Percentiles rank a stretch among this genome's conserved stretches.
Evolutionary conservation across 2,329 filamentous ascomycete genomes (phyloP).

Genomic region (Pyricularia pennisetigena): DNA sequence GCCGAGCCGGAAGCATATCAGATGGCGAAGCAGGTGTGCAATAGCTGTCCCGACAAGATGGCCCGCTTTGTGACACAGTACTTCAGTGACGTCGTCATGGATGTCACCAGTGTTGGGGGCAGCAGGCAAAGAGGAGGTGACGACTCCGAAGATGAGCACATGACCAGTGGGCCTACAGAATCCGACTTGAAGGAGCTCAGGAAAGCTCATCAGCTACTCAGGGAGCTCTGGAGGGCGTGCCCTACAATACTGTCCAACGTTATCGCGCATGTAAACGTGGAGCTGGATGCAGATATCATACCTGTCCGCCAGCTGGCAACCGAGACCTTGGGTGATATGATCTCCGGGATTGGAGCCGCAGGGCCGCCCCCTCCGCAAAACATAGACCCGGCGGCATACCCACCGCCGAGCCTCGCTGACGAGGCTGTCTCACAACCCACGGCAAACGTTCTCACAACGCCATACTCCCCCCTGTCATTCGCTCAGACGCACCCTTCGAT

Average conservation of each 20-base stretch:
- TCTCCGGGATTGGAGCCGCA: conserved; percentile 84
- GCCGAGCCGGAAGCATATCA: conserved; percentile 88
- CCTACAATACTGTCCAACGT: conserved; percentile 86
- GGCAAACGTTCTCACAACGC: conserved; percentile 62
- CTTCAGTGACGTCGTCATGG: conserved; percentile 92
- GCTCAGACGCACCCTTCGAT: conserved; percentile 68
- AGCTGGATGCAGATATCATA: conserved; percentile 82
- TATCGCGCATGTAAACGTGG: conserved; percentile 84
- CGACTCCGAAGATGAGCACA: conserved; percentile 54
- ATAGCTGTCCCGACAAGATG: conserved; percentile 86
- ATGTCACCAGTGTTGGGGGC: conserved; percentile 56
- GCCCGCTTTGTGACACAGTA: conserved; percentile 89
- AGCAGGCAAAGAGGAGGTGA: conserved; percentile 44
- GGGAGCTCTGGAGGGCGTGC: conserved; percentile 88
- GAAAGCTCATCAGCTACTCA: conserved; percentile 81
- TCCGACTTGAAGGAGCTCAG: conserved; percentile 78
- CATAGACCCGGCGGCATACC: conserved; percentile 77
- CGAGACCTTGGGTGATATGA: conserved; percentile 90
- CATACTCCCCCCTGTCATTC: conserved; percentile 82
- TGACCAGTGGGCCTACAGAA: conserved; percentile 56
- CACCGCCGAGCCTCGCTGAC: conserved; percentile 58
- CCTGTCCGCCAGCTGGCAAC: conserved; percentile 81
- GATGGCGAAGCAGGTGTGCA: conserved; percentile 93
- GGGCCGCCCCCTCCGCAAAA: conserved; percentile 65
- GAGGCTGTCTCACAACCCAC: conserved; percentile 40